Base-by-base conservation (phyloP, 2,329 filamentous ascomycete genomes). In the Leptographium flavum region DNA sequence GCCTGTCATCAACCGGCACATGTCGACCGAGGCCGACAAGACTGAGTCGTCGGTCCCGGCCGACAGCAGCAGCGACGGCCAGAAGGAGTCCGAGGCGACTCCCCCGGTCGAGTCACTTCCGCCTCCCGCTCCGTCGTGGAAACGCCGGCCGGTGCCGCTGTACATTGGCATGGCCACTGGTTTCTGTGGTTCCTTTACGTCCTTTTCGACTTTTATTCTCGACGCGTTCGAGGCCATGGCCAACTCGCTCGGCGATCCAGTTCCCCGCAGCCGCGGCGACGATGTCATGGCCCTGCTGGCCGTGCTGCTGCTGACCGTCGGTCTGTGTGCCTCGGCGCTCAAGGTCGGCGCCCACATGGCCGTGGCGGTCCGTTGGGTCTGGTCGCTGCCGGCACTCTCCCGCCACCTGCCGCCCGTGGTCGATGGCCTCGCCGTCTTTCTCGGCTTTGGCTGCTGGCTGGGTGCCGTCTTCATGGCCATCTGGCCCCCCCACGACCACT, bases 261-360 rank as follows among this genome's bases (percentile, higher is more conserved):
- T 54, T 1, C 58, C 62, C 0, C 57, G 60, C 1, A 72, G 87
- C 4, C 79, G 80, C 54, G 78, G 75, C 10, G 88, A 87, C 1
- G 83, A 90, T 62, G 81, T 95, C 64, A 78, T 90, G 71, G 86
- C 90, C 0, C 62, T 92, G 32, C 56, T 88, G 2, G 84, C 81
- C 15, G 76, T 94, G 33, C 64, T 85, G 17, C 66, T 93, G 41
- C 67, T 74, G 7, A 93, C 85, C 0, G 60, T 90, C 13, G 70
- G 76, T 0, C 66, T 93, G 19, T 87, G 79, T 11, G 62, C 92
- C 4, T 69, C 74, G 0, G 86, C 75, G 0, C 67, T 94, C 5
- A 71, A 79, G 41, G 55, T 81, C 15, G 90, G 90, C 17, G 77
- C 79, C 0, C 88, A 95, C 55, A 58, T 90, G 3, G 87, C 87